Evolutionary conservation across 208 protist genomes (phyloP).

Genomic region (Leishmania aethiopica): DNA sequence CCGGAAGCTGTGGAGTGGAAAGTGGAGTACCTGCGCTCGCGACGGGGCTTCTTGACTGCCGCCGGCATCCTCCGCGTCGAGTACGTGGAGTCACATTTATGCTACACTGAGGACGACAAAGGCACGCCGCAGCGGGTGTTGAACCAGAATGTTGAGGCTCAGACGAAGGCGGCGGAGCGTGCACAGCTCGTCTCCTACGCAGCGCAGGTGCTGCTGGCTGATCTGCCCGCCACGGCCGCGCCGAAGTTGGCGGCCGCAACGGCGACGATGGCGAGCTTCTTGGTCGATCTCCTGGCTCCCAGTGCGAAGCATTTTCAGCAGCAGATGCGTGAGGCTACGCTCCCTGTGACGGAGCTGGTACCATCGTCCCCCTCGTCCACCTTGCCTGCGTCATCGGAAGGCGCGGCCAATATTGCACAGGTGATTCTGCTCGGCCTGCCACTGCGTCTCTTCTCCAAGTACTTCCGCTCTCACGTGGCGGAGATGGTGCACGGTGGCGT

Average conservation of each 20-base stretch:
- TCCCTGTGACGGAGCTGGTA: neutral
- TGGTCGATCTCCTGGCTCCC: conserved; percentile 28
- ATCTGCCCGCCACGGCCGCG: conserved; percentile 8
- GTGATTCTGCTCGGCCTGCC: conserved; percentile 85
- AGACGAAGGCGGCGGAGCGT: conserved; percentile 18
- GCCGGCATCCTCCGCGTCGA: conserved; percentile 76
- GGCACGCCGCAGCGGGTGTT: neutral
- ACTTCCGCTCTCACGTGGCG: conserved; percentile 54
- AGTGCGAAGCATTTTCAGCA: conserved; percentile 9
- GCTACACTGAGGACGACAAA: conserved; percentile 13
- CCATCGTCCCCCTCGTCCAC: neutral
- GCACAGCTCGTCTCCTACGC: conserved; percentile 16
- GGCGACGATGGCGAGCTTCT: conserved; percentile 17
- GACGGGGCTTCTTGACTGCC: conserved; percentile 37
- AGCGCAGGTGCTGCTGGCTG: conserved; percentile 19
- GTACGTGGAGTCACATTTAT: conserved; percentile 40
- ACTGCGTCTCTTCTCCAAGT: conserved; percentile 61
- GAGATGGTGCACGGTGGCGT: conserved; percentile 58
- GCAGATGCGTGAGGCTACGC: neutral
- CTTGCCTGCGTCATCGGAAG: conserved; percentile 1
- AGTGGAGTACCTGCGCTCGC: conserved; percentile 48
- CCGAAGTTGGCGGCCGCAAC: conserved; percentile 7
- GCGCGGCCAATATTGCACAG: conserved; percentile 57
- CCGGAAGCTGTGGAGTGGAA: conserved; percentile 58
- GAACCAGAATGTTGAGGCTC: neutral